A percentile compares a stretch with the other conserved stretches of the same genome.
Conservation (phyloP, 2,329 filamentous ascomycete genomes). For the Delphinella strobiligena region DNA sequence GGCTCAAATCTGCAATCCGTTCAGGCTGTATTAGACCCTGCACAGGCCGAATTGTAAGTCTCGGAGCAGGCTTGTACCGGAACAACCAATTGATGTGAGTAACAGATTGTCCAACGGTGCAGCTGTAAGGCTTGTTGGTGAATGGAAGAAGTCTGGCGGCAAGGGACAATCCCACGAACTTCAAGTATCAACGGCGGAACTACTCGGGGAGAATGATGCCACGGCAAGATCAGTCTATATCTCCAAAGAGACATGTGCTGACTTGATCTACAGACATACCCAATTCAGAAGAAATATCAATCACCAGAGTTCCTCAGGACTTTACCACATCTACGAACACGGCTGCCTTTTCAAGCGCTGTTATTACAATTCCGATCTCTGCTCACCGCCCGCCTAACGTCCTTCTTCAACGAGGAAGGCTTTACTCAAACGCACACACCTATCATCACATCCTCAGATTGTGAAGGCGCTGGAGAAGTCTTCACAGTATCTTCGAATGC, state of each 20-base stretch:
- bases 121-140: conserved; percentile 64
- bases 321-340: conserved; percentile 73
- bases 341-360: conserved; percentile 68
- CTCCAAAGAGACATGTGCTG: conserved; percentile 1
- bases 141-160: conserved; percentile 59
- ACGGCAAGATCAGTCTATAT: conserved; percentile 45
- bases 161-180: conserved; percentile 69
- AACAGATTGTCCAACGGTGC: conserved; percentile 67
- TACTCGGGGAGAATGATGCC: conserved; percentile 69
- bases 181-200: conserved; percentile 53
- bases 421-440: conserved; percentile 84
- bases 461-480: conserved; percentile 90
- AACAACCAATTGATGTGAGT: conserved; percentile 2
- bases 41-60: too few species aligned
- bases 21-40: conserved; percentile 62
- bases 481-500: conserved; percentile 50
- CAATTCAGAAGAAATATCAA: conserved; percentile 94
- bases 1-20: conserved; percentile 68
- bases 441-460: conserved; percentile 92
- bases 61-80: neutral
- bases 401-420: conserved; percentile 59
- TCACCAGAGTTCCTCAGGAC: conserved; percentile 78
- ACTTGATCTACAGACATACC: conserved; percentile 54
- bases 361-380: conserved; percentile 75
- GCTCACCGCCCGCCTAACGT: conserved; percentile 57